A percentile compares a stretch with the other conserved stretches of the same genome.
Conservation (phyloP, 805 yeast genomes). For the Scheffersomyces coipomensis region DNA sequence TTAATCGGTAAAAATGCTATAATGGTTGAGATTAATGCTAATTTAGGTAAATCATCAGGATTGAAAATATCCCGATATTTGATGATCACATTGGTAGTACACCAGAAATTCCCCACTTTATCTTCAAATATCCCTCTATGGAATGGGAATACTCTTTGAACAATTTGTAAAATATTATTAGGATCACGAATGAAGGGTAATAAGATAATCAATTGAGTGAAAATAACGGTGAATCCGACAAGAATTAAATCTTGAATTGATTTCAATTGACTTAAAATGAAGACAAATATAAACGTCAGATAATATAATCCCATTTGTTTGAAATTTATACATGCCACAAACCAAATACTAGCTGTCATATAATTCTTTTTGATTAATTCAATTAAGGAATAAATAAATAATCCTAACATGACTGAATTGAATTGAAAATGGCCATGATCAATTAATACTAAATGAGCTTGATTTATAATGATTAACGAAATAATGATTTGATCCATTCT, state of each 20-base stretch:
- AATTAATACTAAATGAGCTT: conserved; percentile 77
- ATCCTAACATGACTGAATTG: conserved; percentile 91
- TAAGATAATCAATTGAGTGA: conserved; percentile 50
- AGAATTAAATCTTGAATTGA: conserved; percentile 53
- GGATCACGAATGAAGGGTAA: conserved; percentile 57
- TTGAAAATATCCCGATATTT: conserved; percentile 63
- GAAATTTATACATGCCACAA: conserved; percentile 75
- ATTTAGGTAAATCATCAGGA: conserved; percentile 54
- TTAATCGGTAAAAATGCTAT: conserved; percentile 31
- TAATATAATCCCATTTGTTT: conserved; percentile 96
- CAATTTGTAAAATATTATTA: conserved; percentile 42
- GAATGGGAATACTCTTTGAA: conserved; percentile 82
- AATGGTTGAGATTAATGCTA: conserved; percentile 56
- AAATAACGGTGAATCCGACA: conserved; percentile 63
- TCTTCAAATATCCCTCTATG: conserved; percentile 94
- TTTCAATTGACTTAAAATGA: conserved; percentile 55
- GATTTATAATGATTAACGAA: conserved; percentile 76
- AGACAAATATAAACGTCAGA: conserved; percentile 84
- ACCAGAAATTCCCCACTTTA: conserved; percentile 97
- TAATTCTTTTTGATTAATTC: conserved; percentile 64
- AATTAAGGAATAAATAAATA: conserved; percentile 66
- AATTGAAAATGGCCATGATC: conserved; percentile 98
- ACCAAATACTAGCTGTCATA: conserved; percentile 70
- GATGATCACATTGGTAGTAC: conserved; percentile 78
- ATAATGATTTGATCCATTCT: conserved; percentile 76